These are phyloP conservation scores for Cymodocea nodosa DNA, from an alignment of 116 monocot genomes.

Conservation along the genomic window DNA sequence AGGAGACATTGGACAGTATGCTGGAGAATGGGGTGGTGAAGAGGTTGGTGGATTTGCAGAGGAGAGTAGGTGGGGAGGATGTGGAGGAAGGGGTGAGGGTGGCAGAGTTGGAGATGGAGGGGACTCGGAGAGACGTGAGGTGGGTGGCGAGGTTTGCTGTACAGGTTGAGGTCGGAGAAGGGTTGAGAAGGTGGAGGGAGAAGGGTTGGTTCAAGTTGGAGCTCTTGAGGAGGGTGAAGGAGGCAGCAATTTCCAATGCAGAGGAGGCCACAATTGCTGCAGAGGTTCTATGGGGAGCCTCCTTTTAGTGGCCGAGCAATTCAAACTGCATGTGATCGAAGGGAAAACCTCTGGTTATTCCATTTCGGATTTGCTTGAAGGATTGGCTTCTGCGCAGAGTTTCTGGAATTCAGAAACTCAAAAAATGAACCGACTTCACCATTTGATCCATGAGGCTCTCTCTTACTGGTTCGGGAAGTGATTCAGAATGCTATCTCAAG, in stretches of 20 bases:
- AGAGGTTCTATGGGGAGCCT: slow-evolving; percentile 33
- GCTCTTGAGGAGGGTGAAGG: slow-evolving; percentile 14
- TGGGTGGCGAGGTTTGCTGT: slow-evolving; percentile 28
- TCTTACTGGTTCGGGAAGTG: too few species aligned
- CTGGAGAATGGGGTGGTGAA: slow-evolving; percentile 38
- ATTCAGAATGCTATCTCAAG: too few species aligned
- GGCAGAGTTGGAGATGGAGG: not conserved
- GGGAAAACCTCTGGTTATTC: not conserved
- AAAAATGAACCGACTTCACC: too few species aligned
- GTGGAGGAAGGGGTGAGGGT: not conserved
- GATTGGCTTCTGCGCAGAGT: too few species aligned
- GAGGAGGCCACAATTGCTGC: slow-evolving; percentile 20
- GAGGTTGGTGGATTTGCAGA: slow-evolving; percentile 38
- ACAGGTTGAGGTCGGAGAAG: slow-evolving; percentile 29
- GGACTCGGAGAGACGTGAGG: slow-evolving; percentile 22
- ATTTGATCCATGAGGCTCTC: too few species aligned
- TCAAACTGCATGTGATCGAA: not conserved
- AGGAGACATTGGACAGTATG: slow-evolving; percentile 56
- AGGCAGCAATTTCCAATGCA: slow-evolving; percentile 9
- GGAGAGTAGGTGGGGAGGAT: slow-evolving; percentile 10
- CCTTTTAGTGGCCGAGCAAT: not conserved
- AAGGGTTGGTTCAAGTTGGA: slow-evolving; percentile 14
- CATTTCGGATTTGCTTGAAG: too few species aligned
- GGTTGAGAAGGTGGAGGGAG: slow-evolving; percentile 15
- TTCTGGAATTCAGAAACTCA: too few species aligned